A percentile compares a stretch with the other conserved stretches of the same genome.
phyloP scores from a whole-genome alignment of 2,329 filamentous ascomycete species.

The Ophiostoma quercus region DNA sequence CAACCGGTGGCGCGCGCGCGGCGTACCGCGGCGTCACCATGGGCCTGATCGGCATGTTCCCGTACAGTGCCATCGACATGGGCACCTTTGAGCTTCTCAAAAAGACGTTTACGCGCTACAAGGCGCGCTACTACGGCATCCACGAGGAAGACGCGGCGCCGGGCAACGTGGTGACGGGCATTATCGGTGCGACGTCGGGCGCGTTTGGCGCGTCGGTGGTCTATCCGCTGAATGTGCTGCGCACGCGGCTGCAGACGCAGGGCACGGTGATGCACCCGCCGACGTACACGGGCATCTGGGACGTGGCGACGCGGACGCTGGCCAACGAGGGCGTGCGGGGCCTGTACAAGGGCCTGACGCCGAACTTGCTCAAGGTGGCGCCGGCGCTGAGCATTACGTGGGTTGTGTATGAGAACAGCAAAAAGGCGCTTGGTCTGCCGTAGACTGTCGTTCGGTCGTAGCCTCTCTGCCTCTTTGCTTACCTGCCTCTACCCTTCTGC shows the following conservation, averaged over 20 bases:
- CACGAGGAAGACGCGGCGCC: slow-evolving; percentile 76
- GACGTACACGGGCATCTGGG: slow-evolving; percentile 85
- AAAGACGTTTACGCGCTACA: slow-evolving; percentile 61
- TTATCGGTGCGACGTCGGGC: slow-evolving; percentile 85
- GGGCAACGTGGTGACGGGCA: slow-evolving; percentile 76
- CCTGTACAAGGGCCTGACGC: slow-evolving; percentile 90
- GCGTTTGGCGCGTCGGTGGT: slow-evolving; percentile 90
- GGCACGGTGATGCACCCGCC: slow-evolving; percentile 86
- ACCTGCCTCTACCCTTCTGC: too few species aligned
- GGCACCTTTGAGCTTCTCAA: slow-evolving; percentile 94
- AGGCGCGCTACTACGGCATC: slow-evolving; percentile 62
- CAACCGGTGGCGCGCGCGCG: slow-evolving; percentile 63
- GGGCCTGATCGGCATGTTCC: slow-evolving; percentile 93
- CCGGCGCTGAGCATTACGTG: slow-evolving; percentile 94
- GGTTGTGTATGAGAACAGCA: slow-evolving; percentile 87
- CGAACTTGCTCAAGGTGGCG: slow-evolving; percentile 92
- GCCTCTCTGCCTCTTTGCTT: background rate
- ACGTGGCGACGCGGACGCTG: slow-evolving; percentile 80
- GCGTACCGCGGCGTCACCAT: slow-evolving; percentile 92
- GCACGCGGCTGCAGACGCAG: slow-evolving; percentile 88
- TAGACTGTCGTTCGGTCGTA: slow-evolving; percentile 26
- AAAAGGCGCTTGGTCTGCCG: slow-evolving; percentile 59
- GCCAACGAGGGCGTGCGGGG: slow-evolving; percentile 77
- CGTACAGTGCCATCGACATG: slow-evolving; percentile 94
- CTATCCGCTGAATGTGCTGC: slow-evolving; percentile 88